Evolutionary conservation across 2,329 filamentous ascomycete genomes (phyloP), one percentile per base, ranked within the genome.

Genomic region (Dothistroma septosporum): DNA sequence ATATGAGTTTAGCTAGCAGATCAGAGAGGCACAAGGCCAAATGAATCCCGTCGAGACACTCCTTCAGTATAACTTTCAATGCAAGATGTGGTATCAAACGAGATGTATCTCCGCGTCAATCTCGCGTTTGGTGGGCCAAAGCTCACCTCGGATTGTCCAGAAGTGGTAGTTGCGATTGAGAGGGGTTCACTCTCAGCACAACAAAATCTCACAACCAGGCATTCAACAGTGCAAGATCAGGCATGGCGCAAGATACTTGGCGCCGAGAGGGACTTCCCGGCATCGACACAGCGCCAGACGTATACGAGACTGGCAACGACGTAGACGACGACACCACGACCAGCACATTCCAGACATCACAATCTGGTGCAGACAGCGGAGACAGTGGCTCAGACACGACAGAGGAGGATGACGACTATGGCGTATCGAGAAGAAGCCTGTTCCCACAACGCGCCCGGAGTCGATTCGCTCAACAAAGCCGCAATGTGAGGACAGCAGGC

Each of bases 231-330:
- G 24, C 24, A 28, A 28, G 24, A 28, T 24, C 48, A 28, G 14
- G 24, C 48, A 64, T 64, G 63, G 55, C 63, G 8, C 53, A 61
- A n/a, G 61, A 61, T 53, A 54, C 59, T 16, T 54, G 55, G 9
- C 62, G 61, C 24, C 62, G 66, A 22, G 60, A 64, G 9, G 58
- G 66, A 24, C 59, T 70, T 2, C 69, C 69, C 12, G 66, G 68
- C 55, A 66, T 64, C 55, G 92, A 97, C 77, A 89, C 88, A 57
- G 91, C 92, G 31, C 93, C 92, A 67, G 94, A 97, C 73, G 91
- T 97, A 70, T 99, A 97, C 80, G 93, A 97, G 77, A 97, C 93
- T n/a, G 92, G 93, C 67, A 92, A 57, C 19, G 58, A 55, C 44
- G 48, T 44, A 16, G 60, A 52, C 55, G 61, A 62, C 53, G 61